Evolutionary conservation across 345 rosid species (phyloP), one percentile per base, ranked within the genome.

Genomic region (Populus davidiana): DNA sequence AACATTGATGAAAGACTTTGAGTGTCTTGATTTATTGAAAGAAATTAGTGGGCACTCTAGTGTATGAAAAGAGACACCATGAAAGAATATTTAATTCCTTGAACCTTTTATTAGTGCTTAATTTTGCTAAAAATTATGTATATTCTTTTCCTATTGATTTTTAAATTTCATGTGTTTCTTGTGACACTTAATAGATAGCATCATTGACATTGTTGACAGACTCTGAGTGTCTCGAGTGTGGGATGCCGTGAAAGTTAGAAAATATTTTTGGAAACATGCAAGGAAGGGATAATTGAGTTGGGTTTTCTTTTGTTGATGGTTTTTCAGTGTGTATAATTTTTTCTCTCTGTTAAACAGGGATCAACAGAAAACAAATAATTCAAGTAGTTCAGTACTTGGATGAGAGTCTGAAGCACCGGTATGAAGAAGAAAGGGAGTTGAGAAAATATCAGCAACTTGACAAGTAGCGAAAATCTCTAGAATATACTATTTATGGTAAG

Each of bases 341-440:
- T 3, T 36, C 71, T 78, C 83, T 66, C 68, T 76, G 44, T 33
- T 73, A 69, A 29, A 35, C 89, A 95, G 98, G 93, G 47, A 95
- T 93, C 85, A 95, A 93, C 82, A 86, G 98, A 71, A 90, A 91
- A 83, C 99, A 95, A 86, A 93, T 93, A 73, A 93, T 95, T 80
- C 97, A 93, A 91, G 99, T 95, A 85, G 99, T 95, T 72, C 97
- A 93, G 67, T 93, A 92, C 89, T 84, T 95, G 86, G 99, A 95
- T 80, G 98, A 93, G 83, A 90, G 99, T 73, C 87, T 93, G 52
- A 93, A 81, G 86, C 98, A 95, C 76, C 79, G 93, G 88, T 98
- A 95, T 69, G 98, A 93, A 87, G 99, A 93, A 89, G 93, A 93
- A 85, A 97, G 93, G 80, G 99, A 95, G 82, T 89, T 95, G 61